A percentile compares a stretch with the other conserved stretches of the same genome.
These are phyloP conservation scores for Murraya paniculata DNA, from an alignment of 345 rosid genomes.

Conservation along the genomic window DNA sequence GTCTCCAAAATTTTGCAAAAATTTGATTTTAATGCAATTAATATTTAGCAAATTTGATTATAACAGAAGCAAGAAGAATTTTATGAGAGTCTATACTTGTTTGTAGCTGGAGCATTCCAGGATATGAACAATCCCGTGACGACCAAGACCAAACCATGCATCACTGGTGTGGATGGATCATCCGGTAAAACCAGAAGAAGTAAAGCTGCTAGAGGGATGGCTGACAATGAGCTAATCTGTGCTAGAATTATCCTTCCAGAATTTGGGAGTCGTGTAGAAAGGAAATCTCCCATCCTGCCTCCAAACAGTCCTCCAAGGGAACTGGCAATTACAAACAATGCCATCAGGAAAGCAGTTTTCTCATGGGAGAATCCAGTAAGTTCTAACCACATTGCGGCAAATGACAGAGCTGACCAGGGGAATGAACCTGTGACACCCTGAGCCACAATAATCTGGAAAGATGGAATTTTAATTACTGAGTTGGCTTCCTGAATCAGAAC, in stretches of 20 bases:
- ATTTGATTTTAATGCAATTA: background rate
- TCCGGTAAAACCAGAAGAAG: slow-evolving; percentile 69
- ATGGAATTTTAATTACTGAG: slow-evolving; percentile 51
- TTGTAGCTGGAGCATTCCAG: slow-evolving; percentile 92
- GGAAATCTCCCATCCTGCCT: slow-evolving; percentile 78
- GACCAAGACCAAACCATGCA: slow-evolving; percentile 56
- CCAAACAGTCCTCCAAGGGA: slow-evolving; percentile 92
- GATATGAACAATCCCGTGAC: slow-evolving; percentile 65
- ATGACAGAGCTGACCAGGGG: slow-evolving; percentile 93
- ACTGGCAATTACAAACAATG: slow-evolving; percentile 57
- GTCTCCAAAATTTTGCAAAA: background rate
- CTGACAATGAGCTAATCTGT: slow-evolving; percentile 86
- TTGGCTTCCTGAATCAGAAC: slow-evolving; percentile 55
- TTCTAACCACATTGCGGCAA: slow-evolving; percentile 92
- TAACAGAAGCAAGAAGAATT: background rate
- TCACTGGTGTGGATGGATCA: slow-evolving; percentile 59
- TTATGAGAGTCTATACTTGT: slow-evolving; percentile 53
- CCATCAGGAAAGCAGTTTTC: slow-evolving; percentile 60
- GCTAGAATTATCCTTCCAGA: slow-evolving; percentile 83
- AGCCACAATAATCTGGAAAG: slow-evolving; percentile 89
- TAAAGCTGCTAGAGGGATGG: slow-evolving; percentile 79
- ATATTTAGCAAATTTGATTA: background rate
- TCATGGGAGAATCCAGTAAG: slow-evolving; percentile 81
- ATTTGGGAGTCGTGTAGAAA: slow-evolving; percentile 61
- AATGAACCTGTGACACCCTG: slow-evolving; percentile 81